Conservation (phyloP, 2,329 filamentous ascomycete species). For the Beauveria scarabaeidicola region DNA sequence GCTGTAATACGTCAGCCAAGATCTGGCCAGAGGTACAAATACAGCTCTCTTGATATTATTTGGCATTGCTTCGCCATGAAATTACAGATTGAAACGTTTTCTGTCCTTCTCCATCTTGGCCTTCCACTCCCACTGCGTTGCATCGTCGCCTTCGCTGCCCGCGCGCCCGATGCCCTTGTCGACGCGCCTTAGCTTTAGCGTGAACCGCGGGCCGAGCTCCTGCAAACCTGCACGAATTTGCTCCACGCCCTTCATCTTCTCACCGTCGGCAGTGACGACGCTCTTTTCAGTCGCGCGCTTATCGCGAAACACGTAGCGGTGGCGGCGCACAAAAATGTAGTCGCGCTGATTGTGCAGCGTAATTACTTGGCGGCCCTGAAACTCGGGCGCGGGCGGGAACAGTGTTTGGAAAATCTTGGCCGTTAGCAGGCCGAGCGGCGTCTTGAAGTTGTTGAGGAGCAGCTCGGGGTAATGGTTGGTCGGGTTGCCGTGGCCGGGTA, state of each 20-base stretch:
- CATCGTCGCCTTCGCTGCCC: constrained; percentile 60
- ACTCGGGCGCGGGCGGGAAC: constrained; percentile 67
- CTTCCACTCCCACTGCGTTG: constrained; percentile 95
- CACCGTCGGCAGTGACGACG: constrained; percentile 72
- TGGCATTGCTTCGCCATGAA: not conserved
- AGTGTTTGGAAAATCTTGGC: constrained; percentile 64
- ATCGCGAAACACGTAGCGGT: constrained; percentile 88
- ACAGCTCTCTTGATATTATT: not conserved
- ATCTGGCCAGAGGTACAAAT: not conserved
- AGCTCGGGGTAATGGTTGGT: constrained; percentile 88
- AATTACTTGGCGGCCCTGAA: constrained; percentile 80
- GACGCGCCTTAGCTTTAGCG: constrained; percentile 76
- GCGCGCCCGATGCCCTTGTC: constrained; percentile 76
- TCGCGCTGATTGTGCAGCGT: constrained; percentile 93
- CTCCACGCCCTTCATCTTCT: constrained; percentile 76
- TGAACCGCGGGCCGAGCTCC: constrained; percentile 71
- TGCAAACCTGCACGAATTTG: constrained; percentile 80
- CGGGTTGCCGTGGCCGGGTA: constrained; percentile 81
- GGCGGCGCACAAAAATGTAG: constrained; percentile 86
- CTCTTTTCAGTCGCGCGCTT: constrained; percentile 81
- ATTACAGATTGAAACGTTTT: constrained; percentile 83
- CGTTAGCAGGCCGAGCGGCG: constrained; percentile 78
- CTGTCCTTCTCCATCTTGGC: constrained; percentile 88
- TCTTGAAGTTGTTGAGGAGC: constrained; percentile 90
- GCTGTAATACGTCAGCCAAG: not conserved